phyloP scores from a whole-genome alignment of 1,284 basidiomycete genomes.

The Termitomyces sp. region DNA sequence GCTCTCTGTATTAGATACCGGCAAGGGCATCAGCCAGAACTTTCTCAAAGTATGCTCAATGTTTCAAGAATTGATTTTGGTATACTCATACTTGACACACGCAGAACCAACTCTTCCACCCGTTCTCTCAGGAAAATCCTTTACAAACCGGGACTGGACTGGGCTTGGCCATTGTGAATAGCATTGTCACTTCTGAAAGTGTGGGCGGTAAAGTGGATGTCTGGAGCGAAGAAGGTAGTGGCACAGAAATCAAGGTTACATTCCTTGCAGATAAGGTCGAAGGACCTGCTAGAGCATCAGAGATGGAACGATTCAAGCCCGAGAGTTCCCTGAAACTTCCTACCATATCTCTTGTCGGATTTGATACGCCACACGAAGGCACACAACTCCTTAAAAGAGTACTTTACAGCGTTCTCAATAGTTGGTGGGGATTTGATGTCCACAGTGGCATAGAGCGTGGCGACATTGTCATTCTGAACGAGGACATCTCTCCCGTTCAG shows the following conservation, averaged over 20 bases:
- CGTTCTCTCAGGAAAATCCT: conserved; percentile 93
- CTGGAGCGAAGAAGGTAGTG: conserved; percentile 81
- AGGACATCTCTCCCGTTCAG: conserved; percentile 60
- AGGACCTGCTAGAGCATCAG: conserved; percentile 33
- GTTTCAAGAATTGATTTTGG: not conserved
- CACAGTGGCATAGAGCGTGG: conserved; percentile 44
- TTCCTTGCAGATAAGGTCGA: conserved; percentile 71
- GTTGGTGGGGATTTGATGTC: conserved; percentile 77
- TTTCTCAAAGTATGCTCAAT: conserved; percentile 67
- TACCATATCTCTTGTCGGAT: conserved; percentile 69
- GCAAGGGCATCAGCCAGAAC: conserved; percentile 87
- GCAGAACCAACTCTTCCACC: conserved; percentile 93
- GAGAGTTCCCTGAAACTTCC: conserved; percentile 44
- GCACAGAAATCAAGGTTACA: conserved; percentile 90
- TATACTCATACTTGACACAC: conserved; percentile 12
- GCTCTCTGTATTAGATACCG: conserved; percentile 84
- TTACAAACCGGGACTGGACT: conserved; percentile 91
- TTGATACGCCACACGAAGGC: conserved; percentile 66
- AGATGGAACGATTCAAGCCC: conserved; percentile 44
- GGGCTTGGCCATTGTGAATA: conserved; percentile 95
- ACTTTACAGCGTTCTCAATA: conserved; percentile 60
- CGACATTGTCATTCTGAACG: conserved; percentile 82
- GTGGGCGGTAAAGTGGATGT: conserved; percentile 88
- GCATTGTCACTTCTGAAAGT: conserved; percentile 81
- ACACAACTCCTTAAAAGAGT: conserved; percentile 63